Base-by-base conservation (phyloP, 1,139 yeast genomes). In the Yarrowia galli region DNA sequence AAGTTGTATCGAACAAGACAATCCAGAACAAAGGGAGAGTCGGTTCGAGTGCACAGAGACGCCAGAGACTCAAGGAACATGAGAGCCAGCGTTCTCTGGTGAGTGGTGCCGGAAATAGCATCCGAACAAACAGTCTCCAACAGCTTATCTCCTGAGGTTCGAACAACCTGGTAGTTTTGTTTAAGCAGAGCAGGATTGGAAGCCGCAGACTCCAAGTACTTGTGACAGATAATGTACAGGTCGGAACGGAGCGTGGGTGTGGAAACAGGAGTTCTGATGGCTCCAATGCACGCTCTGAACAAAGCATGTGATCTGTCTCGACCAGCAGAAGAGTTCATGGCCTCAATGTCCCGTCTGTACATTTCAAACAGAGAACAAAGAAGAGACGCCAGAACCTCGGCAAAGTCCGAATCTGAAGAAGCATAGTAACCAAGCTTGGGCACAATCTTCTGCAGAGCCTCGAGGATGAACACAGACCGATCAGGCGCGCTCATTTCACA, bases 361-460 rank as follows among this genome's bases (percentile, higher is more conserved):
- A 85, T 78, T 69, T 88, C 91, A 73, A 89, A 87, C 63, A 92
- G 77, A 16, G 89, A 83, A 1, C 90, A 95, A 73, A 92, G 85
- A 66, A 92, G 79, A 0, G 96, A 88, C 0, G 92, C 89, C 70
- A 92, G 79, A 69, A 89, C 96, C 74, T 89, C 92, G 0, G 97
- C 88, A 75, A 88, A 89, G 12, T 80, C 77, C 7, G 87, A 82
- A 73, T 91, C 91, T 23, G 82, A 78, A 54, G 88, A 91, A 68
- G 91, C 83, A 76, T 88, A 92, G 69, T 87, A 91, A 71, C 87
- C 87, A 60, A 92, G 85, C 73, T 87, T 89, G 0, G 97, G 97
- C 32, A 91, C 82, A 20, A 91, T 82, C 12, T 85, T 81, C 73
- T 92, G 96, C 72, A 92, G 87, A 2, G 91, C 86, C 73, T 90